Conservation (phyloP, 2,329 filamentous ascomycete species). For the Xylogone sp. region DNA sequence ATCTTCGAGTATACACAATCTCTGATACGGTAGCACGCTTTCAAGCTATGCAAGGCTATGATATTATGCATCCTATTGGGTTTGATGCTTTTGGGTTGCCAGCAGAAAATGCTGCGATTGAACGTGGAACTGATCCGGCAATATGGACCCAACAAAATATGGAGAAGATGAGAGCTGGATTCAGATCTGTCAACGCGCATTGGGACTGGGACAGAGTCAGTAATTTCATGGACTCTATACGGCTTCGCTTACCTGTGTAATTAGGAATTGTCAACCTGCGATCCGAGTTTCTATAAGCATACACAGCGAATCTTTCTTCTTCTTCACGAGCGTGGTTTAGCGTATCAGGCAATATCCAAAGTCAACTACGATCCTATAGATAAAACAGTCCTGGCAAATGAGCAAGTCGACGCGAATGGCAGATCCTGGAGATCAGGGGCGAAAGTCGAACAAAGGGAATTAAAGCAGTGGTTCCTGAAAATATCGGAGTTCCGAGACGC, state of each 20-base stretch:
- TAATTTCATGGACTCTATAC: slow-evolving; percentile 22
- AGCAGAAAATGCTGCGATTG: slow-evolving; percentile 87
- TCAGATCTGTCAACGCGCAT: slow-evolving; percentile 72
- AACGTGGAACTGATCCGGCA: slow-evolving; percentile 72
- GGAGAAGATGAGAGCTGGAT: slow-evolving; percentile 76
- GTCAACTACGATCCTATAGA: slow-evolving; percentile 92
- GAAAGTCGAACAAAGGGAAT: slow-evolving; percentile 71
- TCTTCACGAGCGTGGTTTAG: slow-evolving; percentile 69
- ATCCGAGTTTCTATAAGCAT: slow-evolving; percentile 83
- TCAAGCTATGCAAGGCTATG: slow-evolving; percentile 66
- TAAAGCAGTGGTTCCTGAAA: slow-evolving; percentile 88
- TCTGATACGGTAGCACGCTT: slow-evolving; percentile 81
- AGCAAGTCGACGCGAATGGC: slow-evolving; percentile 86
- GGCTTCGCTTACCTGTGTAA: slow-evolving; percentile 11
- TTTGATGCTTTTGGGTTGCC: slow-evolving; percentile 93
- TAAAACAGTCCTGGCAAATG: slow-evolving; percentile 85
- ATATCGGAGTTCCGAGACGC: slow-evolving; percentile 76
- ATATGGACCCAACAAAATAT: slow-evolving; percentile 82
- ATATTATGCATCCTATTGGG: slow-evolving; percentile 84
- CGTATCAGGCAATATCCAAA: slow-evolving; percentile 77
- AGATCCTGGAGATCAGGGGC: slow-evolving; percentile 85
- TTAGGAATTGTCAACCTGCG: slow-evolving; percentile 80
- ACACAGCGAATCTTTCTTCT: slow-evolving; percentile 83
- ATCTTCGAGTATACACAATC: slow-evolving; percentile 86
- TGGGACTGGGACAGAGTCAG: slow-evolving; percentile 82